phyloP scores from a whole-genome alignment of 352 stramenopile species.

The Globisporangium canariense region DNA sequence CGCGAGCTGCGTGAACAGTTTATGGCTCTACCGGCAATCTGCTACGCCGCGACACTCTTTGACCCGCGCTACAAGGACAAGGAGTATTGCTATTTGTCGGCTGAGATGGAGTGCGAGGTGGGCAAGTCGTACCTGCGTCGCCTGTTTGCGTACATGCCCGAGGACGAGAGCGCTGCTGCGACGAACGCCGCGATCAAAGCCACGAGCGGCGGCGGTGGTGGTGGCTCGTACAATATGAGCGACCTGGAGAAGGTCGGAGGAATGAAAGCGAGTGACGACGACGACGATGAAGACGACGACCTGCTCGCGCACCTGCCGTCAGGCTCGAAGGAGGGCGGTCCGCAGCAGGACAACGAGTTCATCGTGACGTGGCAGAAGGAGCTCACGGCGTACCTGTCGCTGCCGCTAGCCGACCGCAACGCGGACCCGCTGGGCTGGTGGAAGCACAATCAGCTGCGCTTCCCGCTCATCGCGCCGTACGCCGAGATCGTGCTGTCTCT shows the following conservation, averaged over 20 bases:
- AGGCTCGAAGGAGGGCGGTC: conserved; percentile 38
- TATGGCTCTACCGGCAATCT: conserved; percentile 41
- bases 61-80: conserved; percentile 82
- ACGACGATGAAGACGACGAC: conserved; percentile 75
- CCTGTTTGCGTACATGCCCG: conserved; percentile 39
- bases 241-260: conserved; percentile 24
- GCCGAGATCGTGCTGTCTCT: conserved; percentile 74
- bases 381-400: conserved; percentile 63
- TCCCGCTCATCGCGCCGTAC: conserved; percentile 71
- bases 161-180: conserved; percentile 23
- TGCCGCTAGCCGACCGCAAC: conserved; percentile 71
- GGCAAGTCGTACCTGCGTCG: conserved; percentile 56
- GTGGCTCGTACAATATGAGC: conserved; percentile 17
- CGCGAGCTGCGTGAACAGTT: conserved; percentile 61
- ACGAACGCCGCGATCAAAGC: conserved; percentile 23
- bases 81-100: conserved; percentile 70
- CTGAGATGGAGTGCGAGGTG: conserved; percentile 46
- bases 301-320: conserved; percentile 65
- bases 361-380: conserved; percentile 74
- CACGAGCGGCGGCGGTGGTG: conserved; percentile 2
- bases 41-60: conserved; percentile 69
- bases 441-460: conserved; percentile 76
- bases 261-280: conserved; percentile 14
- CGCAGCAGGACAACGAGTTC: conserved; percentile 44
- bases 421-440: conserved; percentile 72